Conservation (phyloP, 2,329 filamentous ascomycete genomes). For the Aureobasidium namibiae region DNA sequence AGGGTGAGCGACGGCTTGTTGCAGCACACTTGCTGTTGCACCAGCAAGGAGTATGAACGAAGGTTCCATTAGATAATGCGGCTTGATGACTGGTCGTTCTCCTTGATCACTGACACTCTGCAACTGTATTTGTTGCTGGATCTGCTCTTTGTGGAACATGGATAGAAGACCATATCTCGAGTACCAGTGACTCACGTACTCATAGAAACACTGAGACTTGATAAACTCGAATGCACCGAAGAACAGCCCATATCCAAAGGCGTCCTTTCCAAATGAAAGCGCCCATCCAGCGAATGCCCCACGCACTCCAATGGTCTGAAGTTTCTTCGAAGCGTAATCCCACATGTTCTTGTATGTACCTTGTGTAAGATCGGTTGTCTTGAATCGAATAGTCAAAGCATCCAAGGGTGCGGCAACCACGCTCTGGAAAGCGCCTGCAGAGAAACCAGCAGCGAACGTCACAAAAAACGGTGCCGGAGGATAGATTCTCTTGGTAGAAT, state of each 20-base stretch:
- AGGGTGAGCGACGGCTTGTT: constrained; percentile 64
- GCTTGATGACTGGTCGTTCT: constrained; percentile 50
- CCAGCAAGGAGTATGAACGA: constrained; percentile 63
- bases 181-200: constrained; percentile 64
- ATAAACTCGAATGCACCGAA: constrained; percentile 69
- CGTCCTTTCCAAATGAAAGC: constrained; percentile 61
- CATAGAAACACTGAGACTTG: constrained; percentile 66
- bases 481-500: constrained; percentile 55
- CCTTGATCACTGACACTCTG: constrained; percentile 17
- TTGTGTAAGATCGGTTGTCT: constrained; percentile 52
- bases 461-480: constrained; percentile 56
- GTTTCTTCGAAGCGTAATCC: constrained; percentile 58
- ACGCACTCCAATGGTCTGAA: constrained; percentile 61
- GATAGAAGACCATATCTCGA: constrained; percentile 33
- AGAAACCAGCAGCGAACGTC: constrained; percentile 61
- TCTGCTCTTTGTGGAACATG: constrained; percentile 25
- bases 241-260: constrained; percentile 61
- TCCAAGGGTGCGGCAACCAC: constrained; percentile 66
- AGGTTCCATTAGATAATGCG: constrained; percentile 69
- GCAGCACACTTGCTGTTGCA: constrained; percentile 57
- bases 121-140: too few relatives aligned
- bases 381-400: constrained; percentile 66
- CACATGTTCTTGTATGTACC: constrained; percentile 62
- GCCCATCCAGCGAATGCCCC: constrained; percentile 69
- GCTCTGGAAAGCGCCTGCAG: constrained; percentile 63